Conservation (phyloP, 2,329 filamentous ascomycete species). For the Tolypocladium nubicola region DNA sequence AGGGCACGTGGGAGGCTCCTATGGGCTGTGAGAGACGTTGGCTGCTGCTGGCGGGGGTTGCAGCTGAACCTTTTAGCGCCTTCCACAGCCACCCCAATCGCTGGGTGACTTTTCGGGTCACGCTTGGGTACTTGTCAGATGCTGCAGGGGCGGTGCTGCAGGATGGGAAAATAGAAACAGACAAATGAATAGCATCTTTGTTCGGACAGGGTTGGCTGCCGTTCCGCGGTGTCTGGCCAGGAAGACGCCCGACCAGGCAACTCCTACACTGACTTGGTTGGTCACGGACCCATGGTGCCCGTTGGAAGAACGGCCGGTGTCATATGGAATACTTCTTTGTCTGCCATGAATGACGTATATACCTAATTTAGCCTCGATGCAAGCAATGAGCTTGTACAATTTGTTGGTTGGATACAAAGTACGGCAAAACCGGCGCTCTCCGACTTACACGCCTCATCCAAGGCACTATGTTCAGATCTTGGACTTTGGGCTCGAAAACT, state of each 20-base stretch:
- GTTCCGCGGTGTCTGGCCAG: too few species aligned
- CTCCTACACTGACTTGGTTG: too few species aligned
- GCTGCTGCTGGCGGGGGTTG: background rate
- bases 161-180: background rate
- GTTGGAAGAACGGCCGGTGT: too few species aligned
- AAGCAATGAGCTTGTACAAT: background rate
- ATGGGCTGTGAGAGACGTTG: background rate
- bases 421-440: too few species aligned
- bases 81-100: background rate
- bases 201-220: too few species aligned
- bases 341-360: too few species aligned
- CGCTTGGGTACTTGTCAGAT: background rate
- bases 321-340: too few species aligned
- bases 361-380: too few species aligned
- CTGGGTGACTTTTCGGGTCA: too few species aligned
- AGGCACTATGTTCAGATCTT: conserved; percentile 14
- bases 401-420: background rate
- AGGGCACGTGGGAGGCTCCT: background rate
- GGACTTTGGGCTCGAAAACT: conserved; percentile 16
- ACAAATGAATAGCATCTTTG: background rate
- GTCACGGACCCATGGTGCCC: too few species aligned
- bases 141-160: background rate
- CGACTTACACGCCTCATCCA: background rate
- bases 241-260: too few species aligned
- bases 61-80: background rate